phyloP scores from a whole-genome alignment of 2,329 filamentous ascomycete species.

The Hypoxylon sp. region DNA sequence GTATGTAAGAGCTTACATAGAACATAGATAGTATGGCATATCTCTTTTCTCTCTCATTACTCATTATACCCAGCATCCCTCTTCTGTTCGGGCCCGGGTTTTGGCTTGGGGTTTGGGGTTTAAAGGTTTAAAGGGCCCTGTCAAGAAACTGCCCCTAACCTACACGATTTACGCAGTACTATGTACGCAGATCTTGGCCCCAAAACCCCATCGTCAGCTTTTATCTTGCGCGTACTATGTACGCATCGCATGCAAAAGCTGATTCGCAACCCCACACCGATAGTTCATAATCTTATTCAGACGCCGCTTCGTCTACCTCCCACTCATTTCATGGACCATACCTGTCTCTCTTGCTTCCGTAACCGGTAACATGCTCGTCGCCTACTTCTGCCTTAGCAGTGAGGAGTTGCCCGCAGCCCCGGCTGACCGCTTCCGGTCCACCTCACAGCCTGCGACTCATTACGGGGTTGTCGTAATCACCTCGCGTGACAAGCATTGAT shows the following conservation, averaged over 20 bases:
- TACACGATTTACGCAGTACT: constrained; percentile 1
- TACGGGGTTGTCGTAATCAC: background rate
- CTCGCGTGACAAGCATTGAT: background rate
- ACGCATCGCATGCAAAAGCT: constrained; percentile 4
- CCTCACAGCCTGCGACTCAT: constrained; percentile 14
- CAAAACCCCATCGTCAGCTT: constrained; percentile 4
- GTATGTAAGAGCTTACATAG: constrained; percentile 1
- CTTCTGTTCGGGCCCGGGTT: background rate
- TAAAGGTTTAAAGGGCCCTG: background rate
- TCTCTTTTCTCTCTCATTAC: no score
- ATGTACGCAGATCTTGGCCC: constrained; percentile 28
- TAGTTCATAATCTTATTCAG: constrained; percentile 44
- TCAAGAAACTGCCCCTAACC: background rate
- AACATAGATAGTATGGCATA: no score
- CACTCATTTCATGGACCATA: no score
- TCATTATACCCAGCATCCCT: no score
- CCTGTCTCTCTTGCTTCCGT: background rate
- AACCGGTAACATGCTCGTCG: no score
- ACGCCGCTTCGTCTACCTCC: constrained; percentile 30
- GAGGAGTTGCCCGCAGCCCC: constrained; percentile 7
- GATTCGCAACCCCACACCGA: constrained; percentile 39
- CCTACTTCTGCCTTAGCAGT: background rate
- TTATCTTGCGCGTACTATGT: background rate
- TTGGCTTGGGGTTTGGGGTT: no score
- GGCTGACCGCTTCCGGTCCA: constrained; percentile 37